Evolutionary conservation across 164 flowering plant genomes (phyloP), one percentile per base, ranked within the genome.

Genomic region (Liriodendron chinense): DNA sequence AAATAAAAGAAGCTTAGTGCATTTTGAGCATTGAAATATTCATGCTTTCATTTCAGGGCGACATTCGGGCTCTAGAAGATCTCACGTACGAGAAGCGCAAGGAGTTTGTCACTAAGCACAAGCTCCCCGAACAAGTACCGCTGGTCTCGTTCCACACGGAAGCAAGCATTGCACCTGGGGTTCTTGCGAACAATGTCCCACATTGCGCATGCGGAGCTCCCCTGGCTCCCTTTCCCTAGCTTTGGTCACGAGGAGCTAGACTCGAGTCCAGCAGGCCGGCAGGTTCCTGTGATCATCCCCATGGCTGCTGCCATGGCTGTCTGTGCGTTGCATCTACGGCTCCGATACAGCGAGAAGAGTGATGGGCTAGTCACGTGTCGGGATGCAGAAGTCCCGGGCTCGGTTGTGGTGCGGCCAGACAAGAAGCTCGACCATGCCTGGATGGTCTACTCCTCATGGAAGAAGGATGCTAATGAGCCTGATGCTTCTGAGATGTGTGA

Each of bases 321-420:
- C 1, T 83, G 82, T 47, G 96, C 99, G 13, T 90, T 92, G 71
- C 96, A 90, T 79, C 75, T 94, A 72, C 86, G 82, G 78, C 87
- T 94, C 16, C 79, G 98, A 62, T 96, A 92, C 53, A 94, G 97
- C 2, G 98, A 93, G 87, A 90, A 87, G 84, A 95, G 98, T 56
- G 96, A 95, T 64, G 99, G 99, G 2, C 67, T 95, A 13, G 98
- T 95, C 61, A 90, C 94, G 0, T 86, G 98, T 76, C 88, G 96
- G 25, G 97, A 95, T 76, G 99, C 97, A 20, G 94, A 87, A 71
- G 98, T 95, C 59, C 97, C 99, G 0, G 96, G 97, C 7, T 95
- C 97, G 0, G 92, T 92, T 23, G 92, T 90, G 0, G 92, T 95
- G 22, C 85, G 80, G 74, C 97, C 97, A 0, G 83, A 87, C 8